phyloP scores from a whole-genome alignment of 2,329 filamentous ascomycete genomes.

The Fusarium sp. region DNA sequence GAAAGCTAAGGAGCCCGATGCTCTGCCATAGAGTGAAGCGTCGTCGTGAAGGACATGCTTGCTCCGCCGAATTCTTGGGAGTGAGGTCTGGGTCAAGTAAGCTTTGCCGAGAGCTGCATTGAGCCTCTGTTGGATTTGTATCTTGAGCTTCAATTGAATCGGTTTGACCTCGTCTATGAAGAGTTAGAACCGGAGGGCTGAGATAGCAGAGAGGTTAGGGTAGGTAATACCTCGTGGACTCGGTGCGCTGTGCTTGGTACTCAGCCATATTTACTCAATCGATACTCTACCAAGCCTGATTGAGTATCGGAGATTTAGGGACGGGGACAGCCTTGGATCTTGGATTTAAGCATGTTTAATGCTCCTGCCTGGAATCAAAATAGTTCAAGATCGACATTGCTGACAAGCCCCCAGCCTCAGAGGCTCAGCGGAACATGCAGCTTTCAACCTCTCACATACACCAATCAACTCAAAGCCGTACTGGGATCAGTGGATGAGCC shows the following conservation, averaged over 20 bases:
- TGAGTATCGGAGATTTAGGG: neutral
- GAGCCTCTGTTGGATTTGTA: too few species aligned
- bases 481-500: neutral
- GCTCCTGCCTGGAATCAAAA: neutral
- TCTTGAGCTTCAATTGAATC: neutral
- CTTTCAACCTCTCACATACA: neutral
- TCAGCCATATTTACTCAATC: neutral
- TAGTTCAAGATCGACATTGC: neutral
- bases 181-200: neutral
- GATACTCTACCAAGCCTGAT: neutral
- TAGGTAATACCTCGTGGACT: neutral
- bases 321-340: neutral
- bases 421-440: neutral
- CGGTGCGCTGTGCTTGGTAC: neutral
- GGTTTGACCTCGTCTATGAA: neutral
- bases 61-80: neutral
- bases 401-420: neutral
- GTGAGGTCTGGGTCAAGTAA: neutral
- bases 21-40: neutral
- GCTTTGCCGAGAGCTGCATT: neutral
- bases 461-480: neutral
- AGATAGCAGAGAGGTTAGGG: fast-evolving
- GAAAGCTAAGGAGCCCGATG: neutral
- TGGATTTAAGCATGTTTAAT: neutral
- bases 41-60: neutral